Conservation (phyloP, 805 yeast species). For the Schwanniomyces sp. region DNA sequence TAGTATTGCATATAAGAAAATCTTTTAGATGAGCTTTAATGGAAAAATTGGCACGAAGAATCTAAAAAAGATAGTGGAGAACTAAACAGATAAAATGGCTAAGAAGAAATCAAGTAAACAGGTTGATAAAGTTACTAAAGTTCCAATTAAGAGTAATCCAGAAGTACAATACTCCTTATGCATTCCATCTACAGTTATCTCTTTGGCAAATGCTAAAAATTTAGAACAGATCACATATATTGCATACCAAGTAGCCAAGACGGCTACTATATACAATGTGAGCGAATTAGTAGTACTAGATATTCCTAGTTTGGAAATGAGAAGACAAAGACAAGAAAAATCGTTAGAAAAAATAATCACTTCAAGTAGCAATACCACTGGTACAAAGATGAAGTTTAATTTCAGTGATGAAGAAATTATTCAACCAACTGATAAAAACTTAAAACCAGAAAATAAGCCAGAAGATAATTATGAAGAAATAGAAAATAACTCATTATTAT, state of each 20-base stretch:
- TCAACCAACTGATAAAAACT: conserved; percentile 2
- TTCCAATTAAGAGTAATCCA: conserved; percentile 26
- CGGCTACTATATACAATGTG: conserved; percentile 67
- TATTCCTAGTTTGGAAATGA: conserved; percentile 29
- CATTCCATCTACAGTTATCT: conserved; percentile 68
- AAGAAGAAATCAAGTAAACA: conserved; percentile 23
- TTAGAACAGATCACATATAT: conserved; percentile 72
- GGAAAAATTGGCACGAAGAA: neutral
- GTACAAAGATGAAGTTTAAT: conserved; percentile 32
- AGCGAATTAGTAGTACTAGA: conserved; percentile 75
- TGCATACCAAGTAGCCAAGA: conserved; percentile 77
- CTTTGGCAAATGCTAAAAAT: conserved; percentile 54
- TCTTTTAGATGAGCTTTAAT: neutral
- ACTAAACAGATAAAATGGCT: conserved; percentile 10
- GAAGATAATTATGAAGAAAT: conserved; percentile 8
- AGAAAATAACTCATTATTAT: conserved; percentile 43
- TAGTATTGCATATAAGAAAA: neutral
- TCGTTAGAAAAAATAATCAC: conserved; percentile 21
- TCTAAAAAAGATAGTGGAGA: neutral
- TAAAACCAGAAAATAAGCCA: conserved; percentile 14
- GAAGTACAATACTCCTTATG: conserved; percentile 55
- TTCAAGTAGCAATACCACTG: conserved; percentile 20
- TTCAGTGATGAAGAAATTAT: conserved; percentile 28
- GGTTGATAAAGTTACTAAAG: conserved; percentile 21
- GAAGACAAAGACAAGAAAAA: conserved; percentile 14